Evolutionary conservation across 2,329 filamentous ascomycete genomes (phyloP), one percentile per base, ranked within the genome.

Genomic region (Cercospora sp.): DNA sequence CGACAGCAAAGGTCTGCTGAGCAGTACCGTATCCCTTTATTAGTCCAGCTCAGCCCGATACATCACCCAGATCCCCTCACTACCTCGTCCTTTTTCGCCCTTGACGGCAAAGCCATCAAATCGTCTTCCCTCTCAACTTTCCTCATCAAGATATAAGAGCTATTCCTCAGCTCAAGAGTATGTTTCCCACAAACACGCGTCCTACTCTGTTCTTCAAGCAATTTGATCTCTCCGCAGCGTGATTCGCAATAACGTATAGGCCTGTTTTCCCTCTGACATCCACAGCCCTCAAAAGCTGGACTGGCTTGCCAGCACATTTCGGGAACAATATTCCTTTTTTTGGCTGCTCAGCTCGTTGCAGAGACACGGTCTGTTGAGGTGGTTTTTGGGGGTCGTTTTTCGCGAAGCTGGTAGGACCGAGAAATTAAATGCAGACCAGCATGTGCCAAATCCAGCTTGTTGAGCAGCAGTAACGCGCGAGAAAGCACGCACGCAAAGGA

Each of bases 101-200:
- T 8, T 26, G 51, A 13, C 55, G 28, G 36, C 55, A 60, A 36
- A 20, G 55, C 18, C 33, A 16, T 39, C 63, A 36, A 8, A 8
- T 33, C n/a, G 5, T 55, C 57, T 28, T 42, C 53, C 18, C 60
- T 18, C 6, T 51, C 65, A 18, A 63, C 53, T 16, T 28, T 33
- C 18, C 31, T 23, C 65, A 23, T 48, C 16, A 67, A 13, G 1
- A 33, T 20, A 5, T 53, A 12, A 12, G 51, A 66, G 51, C 59
- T 45, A 12, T 30, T 36, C n/a, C 42, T 63, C 20, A 66, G 33
- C 45, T 58, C 59, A 12, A 57, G 30, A n/a, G 48, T 16, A 55
- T 67, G 65, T 33, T 60, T 64, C 8, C 28, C 60, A 26, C 65
- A 67, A 9, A 67, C 33, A 31, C 65, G 16, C 18, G 48, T 64